phyloP scores from a whole-genome alignment of 495 filamentous ascomycete species.

The Darksidea phi region DNA sequence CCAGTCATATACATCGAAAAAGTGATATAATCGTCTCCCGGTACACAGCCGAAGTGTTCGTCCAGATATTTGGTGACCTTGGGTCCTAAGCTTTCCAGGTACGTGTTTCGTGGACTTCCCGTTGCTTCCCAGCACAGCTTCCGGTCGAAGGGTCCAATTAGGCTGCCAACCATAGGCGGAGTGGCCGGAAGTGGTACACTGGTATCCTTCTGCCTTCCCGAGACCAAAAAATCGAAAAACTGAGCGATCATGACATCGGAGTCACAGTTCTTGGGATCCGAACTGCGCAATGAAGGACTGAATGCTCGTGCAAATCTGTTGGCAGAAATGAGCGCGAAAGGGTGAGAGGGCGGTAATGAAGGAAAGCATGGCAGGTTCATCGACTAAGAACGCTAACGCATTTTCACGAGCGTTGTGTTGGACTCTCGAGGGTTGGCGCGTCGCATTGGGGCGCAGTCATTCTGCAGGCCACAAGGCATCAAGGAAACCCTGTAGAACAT shows the following conservation, averaged over 20 bases:
- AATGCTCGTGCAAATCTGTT: no score
- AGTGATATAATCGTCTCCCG: slow-evolving; percentile 1
- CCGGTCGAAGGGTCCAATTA: background rate
- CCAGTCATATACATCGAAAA: slow-evolving; percentile 25
- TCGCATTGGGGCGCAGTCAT: no score
- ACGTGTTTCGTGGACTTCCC: background rate
- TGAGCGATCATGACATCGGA: background rate
- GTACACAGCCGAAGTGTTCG: background rate
- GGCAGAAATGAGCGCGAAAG: no score
- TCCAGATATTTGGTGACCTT: background rate
- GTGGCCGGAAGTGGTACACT: background rate
- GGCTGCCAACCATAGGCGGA: background rate
- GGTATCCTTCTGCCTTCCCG: background rate
- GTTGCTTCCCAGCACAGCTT: slow-evolving; percentile 11
- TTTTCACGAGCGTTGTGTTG: no score
- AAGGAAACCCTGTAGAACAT: no score
- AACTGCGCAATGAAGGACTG: no score
- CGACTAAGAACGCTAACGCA: no score
- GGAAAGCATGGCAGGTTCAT: no score
- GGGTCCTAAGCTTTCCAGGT: no score
- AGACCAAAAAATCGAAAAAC: background rate
- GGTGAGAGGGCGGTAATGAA: no score
- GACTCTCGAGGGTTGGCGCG: no score
- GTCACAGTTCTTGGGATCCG: background rate
- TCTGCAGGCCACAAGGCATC: no score